Conservation (phyloP, 108 stramenopile species). For the Skeletonema costatum region DNA sequence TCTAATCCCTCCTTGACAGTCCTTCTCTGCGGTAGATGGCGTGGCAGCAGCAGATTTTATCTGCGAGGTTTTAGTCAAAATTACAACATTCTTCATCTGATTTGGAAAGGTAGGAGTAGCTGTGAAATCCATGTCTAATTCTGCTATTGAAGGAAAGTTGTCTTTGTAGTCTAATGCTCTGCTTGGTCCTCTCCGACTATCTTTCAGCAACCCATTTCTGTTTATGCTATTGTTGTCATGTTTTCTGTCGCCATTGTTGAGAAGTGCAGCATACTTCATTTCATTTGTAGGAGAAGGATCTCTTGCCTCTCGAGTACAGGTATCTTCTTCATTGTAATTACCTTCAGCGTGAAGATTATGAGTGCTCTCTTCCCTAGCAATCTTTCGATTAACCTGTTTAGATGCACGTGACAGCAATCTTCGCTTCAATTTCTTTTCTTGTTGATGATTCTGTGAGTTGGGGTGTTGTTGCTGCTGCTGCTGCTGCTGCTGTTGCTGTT, state of each 20-base stretch:
- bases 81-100: neutral
- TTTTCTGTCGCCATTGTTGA: neutral
- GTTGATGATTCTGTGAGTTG: neutral
- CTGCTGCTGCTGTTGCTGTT: no score
- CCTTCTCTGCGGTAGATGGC: no score
- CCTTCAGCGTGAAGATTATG: neutral
- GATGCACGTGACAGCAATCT: constrained; percentile 20
- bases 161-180: neutral
- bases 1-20: neutral
- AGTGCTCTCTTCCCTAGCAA: neutral
- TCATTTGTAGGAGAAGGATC: constrained; percentile 23
- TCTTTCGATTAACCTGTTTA: constrained; percentile 11
- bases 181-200: neutral
- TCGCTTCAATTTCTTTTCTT: constrained; percentile 7
- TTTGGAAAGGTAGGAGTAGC: neutral
- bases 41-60: neutral
- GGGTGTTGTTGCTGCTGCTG: neutral
- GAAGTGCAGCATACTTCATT: neutral
- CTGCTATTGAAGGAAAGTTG: neutral
- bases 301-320: neutral
- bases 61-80: neutral
- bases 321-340: neutral
- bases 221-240: neutral
- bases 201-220: neutral
- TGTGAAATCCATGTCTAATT: neutral